phyloP scores from a whole-genome alignment of 1,139 yeast species.

The Kodamaea ohmeri region DNA sequence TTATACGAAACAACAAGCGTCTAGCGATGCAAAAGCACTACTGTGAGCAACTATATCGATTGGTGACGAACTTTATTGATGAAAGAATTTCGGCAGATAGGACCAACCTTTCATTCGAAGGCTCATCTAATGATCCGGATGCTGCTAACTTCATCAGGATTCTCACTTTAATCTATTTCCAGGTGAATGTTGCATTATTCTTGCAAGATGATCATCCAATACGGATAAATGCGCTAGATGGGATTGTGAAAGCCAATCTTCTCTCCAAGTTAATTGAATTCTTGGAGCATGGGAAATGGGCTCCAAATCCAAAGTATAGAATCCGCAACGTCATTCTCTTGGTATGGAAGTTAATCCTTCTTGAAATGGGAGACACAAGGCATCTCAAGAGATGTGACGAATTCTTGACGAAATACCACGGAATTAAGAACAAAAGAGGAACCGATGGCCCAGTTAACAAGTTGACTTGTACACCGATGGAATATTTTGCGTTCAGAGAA shows the following conservation, averaged over 20 bases:
- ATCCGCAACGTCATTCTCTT: constrained; percentile 55
- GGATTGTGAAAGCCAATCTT: constrained; percentile 31
- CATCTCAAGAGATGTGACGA: constrained; percentile 47
- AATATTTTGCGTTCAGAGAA: constrained; percentile 74
- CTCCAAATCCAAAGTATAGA: constrained; percentile 28
- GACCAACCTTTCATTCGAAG: background rate
- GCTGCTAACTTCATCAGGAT: constrained; percentile 31
- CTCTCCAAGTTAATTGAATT: constrained; percentile 47
- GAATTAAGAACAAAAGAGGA: constrained; percentile 34
- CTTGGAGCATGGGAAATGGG: constrained; percentile 70
- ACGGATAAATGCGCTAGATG: constrained; percentile 16
- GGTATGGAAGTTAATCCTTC: constrained; percentile 55
- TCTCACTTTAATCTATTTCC: constrained; percentile 55
- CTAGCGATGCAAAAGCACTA: constrained; percentile 1
- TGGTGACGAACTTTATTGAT: constrained; percentile 18
- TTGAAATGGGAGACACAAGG: constrained; percentile 62
- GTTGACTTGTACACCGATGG: constrained; percentile 68
- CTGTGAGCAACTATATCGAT: constrained; percentile 14
- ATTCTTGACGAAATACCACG: constrained; percentile 44
- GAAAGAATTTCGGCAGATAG: constrained; percentile 17
- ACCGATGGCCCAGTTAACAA: constrained; percentile 19
- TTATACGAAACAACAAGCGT: constrained; percentile 10
- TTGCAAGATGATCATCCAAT: constrained; percentile 1
- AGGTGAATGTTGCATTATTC: constrained; percentile 33
- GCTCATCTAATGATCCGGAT: constrained; percentile 4